Conservation (phyloP, 2,329 filamentous ascomycete genomes). For the Trichoderma hamatum region DNA sequence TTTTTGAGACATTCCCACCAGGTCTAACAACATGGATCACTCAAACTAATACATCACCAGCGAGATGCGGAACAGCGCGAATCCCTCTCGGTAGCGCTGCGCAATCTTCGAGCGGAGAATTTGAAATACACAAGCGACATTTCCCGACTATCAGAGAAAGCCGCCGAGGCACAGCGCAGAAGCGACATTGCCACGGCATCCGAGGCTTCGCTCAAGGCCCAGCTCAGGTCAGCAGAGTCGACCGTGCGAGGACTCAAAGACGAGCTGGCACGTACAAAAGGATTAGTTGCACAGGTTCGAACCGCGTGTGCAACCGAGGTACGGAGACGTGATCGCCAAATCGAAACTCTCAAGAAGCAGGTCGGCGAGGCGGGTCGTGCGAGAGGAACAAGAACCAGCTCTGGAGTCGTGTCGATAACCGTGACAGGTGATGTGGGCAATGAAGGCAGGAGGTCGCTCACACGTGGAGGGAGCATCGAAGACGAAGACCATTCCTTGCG, state of each 20-base stretch:
- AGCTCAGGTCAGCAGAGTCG: slow-evolving; percentile 74
- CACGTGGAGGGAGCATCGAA: slow-evolving; percentile 31
- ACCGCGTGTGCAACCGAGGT: slow-evolving; percentile 88
- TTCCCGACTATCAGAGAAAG: slow-evolving; percentile 58
- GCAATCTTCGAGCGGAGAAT: slow-evolving; percentile 73
- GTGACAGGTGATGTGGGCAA: slow-evolving; percentile 59
- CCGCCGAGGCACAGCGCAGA: slow-evolving; percentile 58
- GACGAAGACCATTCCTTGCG: slow-evolving; percentile 68
- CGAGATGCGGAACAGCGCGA: slow-evolving; percentile 90
- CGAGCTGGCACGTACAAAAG: slow-evolving; percentile 77
- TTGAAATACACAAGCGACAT: slow-evolving; percentile 73
- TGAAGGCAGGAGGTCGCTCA: slow-evolving; percentile 45
- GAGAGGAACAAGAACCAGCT: slow-evolving; percentile 58
- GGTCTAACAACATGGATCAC: neutral
- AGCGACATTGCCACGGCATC: slow-evolving; percentile 66
- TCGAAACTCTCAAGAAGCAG: slow-evolving; percentile 86
- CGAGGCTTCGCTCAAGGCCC: slow-evolving; percentile 68
- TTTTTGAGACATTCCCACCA: neutral
- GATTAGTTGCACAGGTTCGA: slow-evolving; percentile 78
- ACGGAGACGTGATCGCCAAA: slow-evolving; percentile 84
- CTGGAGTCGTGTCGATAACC: slow-evolving; percentile 59
- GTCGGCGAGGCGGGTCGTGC: slow-evolving; percentile 70
- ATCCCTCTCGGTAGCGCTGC: slow-evolving; percentile 76
- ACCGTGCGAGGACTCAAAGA: slow-evolving; percentile 79
- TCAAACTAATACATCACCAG: slow-evolving; percentile 48